Base-by-base conservation (phyloP, 345 rosid species). In the Bretschneidera sinensis region DNA sequence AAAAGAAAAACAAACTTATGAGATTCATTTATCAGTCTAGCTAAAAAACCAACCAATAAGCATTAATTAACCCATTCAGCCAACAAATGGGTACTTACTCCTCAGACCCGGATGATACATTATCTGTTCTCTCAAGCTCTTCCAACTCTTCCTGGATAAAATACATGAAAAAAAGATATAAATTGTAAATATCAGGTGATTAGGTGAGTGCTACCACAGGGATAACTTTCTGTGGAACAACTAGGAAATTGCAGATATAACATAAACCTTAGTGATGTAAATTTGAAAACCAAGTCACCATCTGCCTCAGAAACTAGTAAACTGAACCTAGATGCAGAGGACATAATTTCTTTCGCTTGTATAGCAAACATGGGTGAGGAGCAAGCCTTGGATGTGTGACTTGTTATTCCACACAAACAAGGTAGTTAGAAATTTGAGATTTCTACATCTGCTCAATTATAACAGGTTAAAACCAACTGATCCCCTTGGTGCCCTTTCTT, bases 71-170 rank as follows among this genome's bases (percentile, higher is more conserved):
- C 15, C 45, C 45, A 39, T 5, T 7, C 45, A 39, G 45, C 45
- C 45, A 39, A 39, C 45, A 39, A 14, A 5, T 9, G 45, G 16
- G 45, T 4, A 78, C 86, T 79, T 72, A 82, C 86, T 68, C 81
- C 53, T 70, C 79, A 60, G 80, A 82, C 61, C 72, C 54, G 21
- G 73, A 62, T 23, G 86, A 82, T 22, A 72, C 65, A 20, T 61
- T 74, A 43, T 67, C 76, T 9, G 78, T 64, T 39, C 23, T 62
- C 54, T 74, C 81, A 20, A 82, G 78, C 66, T 76, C 78, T 9
- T 67, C 78, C 76, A 82, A 51, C 67, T 82, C 83, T 10, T 69
- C 70, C 86, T 82, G 76, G 24, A 58, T 51, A 59, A 67, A 64
- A 33, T 57, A 43, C 19, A 61, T 43, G 25, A 54, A 48, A 39